Percentiles rank a stretch among this genome's conserved stretches.
Conservation (phyloP, 2,329 filamentous ascomycete species). For the Chrysosporium queenslandicum region DNA sequence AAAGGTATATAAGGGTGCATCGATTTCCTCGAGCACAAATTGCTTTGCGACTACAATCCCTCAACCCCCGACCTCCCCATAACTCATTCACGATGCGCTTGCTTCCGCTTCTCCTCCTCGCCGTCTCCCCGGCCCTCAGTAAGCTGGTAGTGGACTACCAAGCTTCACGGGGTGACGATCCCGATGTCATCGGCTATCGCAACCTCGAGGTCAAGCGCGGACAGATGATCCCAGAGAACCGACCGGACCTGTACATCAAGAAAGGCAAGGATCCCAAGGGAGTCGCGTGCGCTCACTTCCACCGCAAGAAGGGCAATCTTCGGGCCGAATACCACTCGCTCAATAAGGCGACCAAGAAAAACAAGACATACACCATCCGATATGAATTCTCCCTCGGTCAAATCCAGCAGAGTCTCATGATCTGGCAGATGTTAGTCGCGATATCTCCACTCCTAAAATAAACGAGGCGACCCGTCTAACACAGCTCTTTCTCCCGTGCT, state of each 20-base stretch:
- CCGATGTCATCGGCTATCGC: slow-evolving; percentile 9
- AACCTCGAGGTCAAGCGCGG: slow-evolving; percentile 14
- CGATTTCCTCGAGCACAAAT: background rate
- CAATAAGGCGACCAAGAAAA: slow-evolving; percentile 11
- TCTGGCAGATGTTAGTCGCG: slow-evolving; percentile 15
- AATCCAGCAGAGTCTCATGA: slow-evolving; percentile 11
- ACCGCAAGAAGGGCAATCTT: slow-evolving; percentile 12
- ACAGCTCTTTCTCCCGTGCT: background rate
- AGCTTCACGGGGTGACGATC: slow-evolving; percentile 11
- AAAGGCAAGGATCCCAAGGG: slow-evolving; percentile 14
- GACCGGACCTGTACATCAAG: slow-evolving; percentile 12
- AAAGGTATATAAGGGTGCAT: background rate
- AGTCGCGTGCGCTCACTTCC: slow-evolving; percentile 10
- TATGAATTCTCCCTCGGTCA: slow-evolving; percentile 13
- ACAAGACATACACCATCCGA: slow-evolving; percentile 13
- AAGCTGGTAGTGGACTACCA: slow-evolving; percentile 13
- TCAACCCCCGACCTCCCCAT: background rate
- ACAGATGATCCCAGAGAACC: slow-evolving; percentile 8
- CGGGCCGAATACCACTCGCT: slow-evolving; percentile 14
- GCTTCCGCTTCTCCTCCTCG: slow-evolving; percentile 5
- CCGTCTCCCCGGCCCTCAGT: slow-evolving; percentile 3
- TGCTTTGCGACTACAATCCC: background rate
- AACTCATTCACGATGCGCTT: slow-evolving; percentile 6
- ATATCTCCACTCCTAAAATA: background rate
- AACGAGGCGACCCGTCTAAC: background rate